Evolutionary conservation across 2,329 filamentous ascomycete genomes (phyloP).

Genomic region (Sclerotinia borealis): DNA sequence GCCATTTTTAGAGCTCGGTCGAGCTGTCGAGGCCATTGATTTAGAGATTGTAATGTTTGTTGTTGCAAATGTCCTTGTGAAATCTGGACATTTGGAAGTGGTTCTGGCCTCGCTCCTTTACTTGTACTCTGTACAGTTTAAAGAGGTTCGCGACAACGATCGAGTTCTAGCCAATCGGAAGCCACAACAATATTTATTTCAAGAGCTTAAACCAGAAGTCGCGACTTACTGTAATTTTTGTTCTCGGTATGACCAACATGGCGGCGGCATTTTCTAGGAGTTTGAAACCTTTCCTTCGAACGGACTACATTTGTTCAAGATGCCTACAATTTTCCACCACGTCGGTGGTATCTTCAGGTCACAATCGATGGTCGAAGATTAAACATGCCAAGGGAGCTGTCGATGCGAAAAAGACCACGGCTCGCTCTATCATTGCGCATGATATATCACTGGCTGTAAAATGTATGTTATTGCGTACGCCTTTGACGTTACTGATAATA

Average conservation of each 20-base stretch:
- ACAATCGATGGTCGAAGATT: conserved; percentile 95
- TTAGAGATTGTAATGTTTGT: conserved; percentile 1
- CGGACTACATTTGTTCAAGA: conserved; percentile 22
- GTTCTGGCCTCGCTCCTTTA: conserved; percentile 12
- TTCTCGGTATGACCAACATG: conserved; percentile 18
- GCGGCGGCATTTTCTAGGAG: conserved; percentile 28
- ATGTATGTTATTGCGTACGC: conserved; percentile 41
- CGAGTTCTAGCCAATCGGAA: conserved; percentile 10
- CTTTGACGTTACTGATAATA: conserved; percentile 10
- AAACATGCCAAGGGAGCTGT: conserved; percentile 88
- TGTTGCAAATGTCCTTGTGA: conserved; percentile 1
- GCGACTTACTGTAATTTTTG: background rate
- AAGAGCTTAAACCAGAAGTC: background rate
- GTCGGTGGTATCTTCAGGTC: conserved; percentile 52
- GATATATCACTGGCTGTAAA: conserved; percentile 71
- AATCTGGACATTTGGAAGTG: conserved; percentile 3
- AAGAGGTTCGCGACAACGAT: conserved; percentile 6
- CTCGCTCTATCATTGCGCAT: conserved; percentile 62
- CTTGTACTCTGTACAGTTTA: conserved; percentile 3
- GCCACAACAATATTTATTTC: conserved; percentile 10
- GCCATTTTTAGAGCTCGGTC: conserved; percentile 31
- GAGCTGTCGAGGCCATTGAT: conserved; percentile 31
- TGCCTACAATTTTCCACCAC: conserved; percentile 39
- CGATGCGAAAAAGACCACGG: conserved; percentile 71
- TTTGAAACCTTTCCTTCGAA: conserved; percentile 18